Base-by-base conservation (phyloP, 495 filamentous ascomycete species). In the Hypoxylon rickii region DNA sequence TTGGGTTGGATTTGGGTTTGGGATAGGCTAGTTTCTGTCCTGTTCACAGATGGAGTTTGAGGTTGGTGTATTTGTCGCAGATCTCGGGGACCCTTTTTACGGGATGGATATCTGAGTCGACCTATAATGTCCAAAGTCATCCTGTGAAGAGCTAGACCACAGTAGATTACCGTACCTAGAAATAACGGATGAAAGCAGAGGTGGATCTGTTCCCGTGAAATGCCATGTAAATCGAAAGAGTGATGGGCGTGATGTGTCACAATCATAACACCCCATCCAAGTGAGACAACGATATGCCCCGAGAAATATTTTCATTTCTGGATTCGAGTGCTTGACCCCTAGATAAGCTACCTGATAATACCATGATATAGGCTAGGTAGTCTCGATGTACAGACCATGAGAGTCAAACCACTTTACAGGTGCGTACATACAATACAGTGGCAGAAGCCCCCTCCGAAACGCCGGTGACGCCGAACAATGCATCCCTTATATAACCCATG, bases 381-480 rank as follows among this genome's bases (percentile, higher is more conserved):
- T 29, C 4, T 4, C 4, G 10, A 10, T 4, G 24, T 29, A 29
- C 24, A 29, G 24, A n/a, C n/a, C n/a, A n/a, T n/a, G n/a, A n/a
- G 24, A 29, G 24, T 29, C 24, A 29, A 29, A n/a, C n/a, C n/a
- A n/a, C n/a, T n/a, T 34, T 34, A 3, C 34, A 39, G 37, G 48
- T 46, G 24, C 31, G 54, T 29, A 47, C 24, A 38, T 63, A 63
- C 26, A 57, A 37, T 63, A 63, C 51, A 58, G 49, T 44, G 20
- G 43, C 43, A 24, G 40, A 19, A 18, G 18, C 34, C 33, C 29
- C 16, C 31, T 16, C 47, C 37, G 15, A 26, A 53, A 52, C 18
- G 24, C 52, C 44, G 12, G 17, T 37, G 38, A 63, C 59, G 59
- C 59, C 59, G 47, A 50, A 40, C 59, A 63, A 63, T 63, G 59